Evolutionary conservation across 306 rosid genomes (phyloP), one percentile per base, ranked within the genome.

Genomic region (Dryas drummondii): DNA sequence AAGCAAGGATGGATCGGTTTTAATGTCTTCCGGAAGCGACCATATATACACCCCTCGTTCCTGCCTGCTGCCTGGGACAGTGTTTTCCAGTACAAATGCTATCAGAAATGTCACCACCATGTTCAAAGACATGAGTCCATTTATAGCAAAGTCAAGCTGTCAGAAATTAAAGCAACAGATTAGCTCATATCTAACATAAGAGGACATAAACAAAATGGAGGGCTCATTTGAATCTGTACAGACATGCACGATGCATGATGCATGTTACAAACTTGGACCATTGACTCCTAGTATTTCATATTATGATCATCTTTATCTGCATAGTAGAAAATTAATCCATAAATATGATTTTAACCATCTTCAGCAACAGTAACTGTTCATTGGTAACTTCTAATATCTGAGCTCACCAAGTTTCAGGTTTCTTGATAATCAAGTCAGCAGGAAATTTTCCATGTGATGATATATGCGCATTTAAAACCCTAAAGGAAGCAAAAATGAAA

Each of bases 21-120:
- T 75, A 9, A 91, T 56, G 73, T 90, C 97, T 68, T 87, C 96
- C 0, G 85, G 49, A 59, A 44, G 74, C 1, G 92, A 90, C 98
- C 97, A 94, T 71, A 47, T 32, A 62, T 88, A 94, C 62, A 88
- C 90, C 54, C 97, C 98, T 62, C 97, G 90, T 73, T 94, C 98
- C 79, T 90, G 84, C 72, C 79, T 83, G 72, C 82, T 88, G 22
- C 98, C 97, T 0, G 97, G 97, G 64, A 89, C 97, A 11, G 96
- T 94, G 87, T 91, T 91, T 86, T 91, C 97, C 49, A 91, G 86
- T 47, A 91, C 58, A 73, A 91, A 78, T 75, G 97, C 92, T 68
- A 94, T 81, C 80, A 91, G 71, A 61, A 94, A 37, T 11, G 97
- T 94, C 72, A 94, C 96, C 78, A 94, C 97, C 98, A 90, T 91